A percentile compares a stretch with the other conserved stretches of the same genome.
Evolutionary conservation across 805 yeast species (phyloP).

Genomic region (Spathaspora passalidarum): DNA sequence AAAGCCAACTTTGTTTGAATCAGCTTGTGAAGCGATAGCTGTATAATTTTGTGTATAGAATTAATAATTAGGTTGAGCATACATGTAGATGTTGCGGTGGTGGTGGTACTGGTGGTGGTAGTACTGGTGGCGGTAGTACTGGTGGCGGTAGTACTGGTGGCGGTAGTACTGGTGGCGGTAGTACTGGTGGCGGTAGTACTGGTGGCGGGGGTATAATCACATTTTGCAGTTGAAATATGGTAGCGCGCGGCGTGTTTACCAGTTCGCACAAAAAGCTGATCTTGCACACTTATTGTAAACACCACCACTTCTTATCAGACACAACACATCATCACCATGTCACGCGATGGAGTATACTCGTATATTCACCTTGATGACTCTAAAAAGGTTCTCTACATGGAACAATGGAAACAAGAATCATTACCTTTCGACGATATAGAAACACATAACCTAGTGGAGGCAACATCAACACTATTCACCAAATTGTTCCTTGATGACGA

Average conservation of each 20-base stretch:
- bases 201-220: too few species aligned
- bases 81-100: too few species aligned
- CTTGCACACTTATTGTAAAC: too few species aligned
- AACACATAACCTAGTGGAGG: conserved; percentile 34
- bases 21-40: conserved; percentile 6
- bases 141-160: too few species aligned
- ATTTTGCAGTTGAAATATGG: too few species aligned
- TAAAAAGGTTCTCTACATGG: conserved; percentile 40
- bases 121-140: too few species aligned
- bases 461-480: conserved; percentile 35
- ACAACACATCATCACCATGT: conserved; percentile 5
- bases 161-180: too few species aligned
- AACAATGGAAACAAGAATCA: conserved; percentile 39
- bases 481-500: conserved; percentile 34
- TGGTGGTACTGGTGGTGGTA: too few species aligned
- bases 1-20: conserved; percentile 48
- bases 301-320: too few species aligned
- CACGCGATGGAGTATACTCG: conserved; percentile 21
- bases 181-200: too few species aligned
- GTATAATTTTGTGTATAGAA: neutral
- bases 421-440: conserved; percentile 42
- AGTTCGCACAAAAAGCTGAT: too few species aligned
- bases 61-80: neutral
- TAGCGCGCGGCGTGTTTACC: too few species aligned
- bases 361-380: conserved; percentile 36